phyloP scores from a whole-genome alignment of 306 rosid species.

The Erythrophleum fordii region DNA sequence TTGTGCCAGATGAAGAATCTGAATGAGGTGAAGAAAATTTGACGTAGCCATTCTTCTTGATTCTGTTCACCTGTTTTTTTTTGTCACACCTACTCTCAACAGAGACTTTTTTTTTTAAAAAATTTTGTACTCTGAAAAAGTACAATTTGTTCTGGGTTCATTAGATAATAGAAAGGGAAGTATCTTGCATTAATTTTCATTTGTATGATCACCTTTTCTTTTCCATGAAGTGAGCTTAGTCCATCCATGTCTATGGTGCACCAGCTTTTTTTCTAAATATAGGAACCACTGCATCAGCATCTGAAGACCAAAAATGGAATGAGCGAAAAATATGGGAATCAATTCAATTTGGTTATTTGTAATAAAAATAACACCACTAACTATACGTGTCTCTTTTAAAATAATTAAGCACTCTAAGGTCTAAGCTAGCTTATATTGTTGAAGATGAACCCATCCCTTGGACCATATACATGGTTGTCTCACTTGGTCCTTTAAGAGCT shows the following conservation, averaged over 20 bases:
- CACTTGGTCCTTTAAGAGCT: no score
- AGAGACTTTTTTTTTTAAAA: no score
- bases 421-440: neutral
- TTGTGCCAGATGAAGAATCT: no score
- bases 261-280: neutral
- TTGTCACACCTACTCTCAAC: no score
- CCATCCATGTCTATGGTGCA: neutral
- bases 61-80: no score
- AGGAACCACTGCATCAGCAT: slow-evolving; percentile 2
- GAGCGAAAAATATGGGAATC: neutral
- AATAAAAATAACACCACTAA: neutral
- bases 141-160: slow-evolving; percentile 13
- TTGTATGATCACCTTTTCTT: neutral
- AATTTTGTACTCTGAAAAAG: neutral
- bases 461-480: no score
- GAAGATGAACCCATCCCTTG: no score
- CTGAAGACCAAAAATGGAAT: neutral
- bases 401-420: neutral
- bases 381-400: neutral
- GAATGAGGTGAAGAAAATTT: no score
- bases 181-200: neutral
- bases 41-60: no score
- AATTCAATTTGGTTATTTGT: neutral
- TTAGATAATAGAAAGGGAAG: neutral
- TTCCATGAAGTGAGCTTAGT: slow-evolving; percentile 19